Evolutionary conservation across 73 alveolate genomes (phyloP).

Genomic region (Paramecium octaurelia): DNA sequence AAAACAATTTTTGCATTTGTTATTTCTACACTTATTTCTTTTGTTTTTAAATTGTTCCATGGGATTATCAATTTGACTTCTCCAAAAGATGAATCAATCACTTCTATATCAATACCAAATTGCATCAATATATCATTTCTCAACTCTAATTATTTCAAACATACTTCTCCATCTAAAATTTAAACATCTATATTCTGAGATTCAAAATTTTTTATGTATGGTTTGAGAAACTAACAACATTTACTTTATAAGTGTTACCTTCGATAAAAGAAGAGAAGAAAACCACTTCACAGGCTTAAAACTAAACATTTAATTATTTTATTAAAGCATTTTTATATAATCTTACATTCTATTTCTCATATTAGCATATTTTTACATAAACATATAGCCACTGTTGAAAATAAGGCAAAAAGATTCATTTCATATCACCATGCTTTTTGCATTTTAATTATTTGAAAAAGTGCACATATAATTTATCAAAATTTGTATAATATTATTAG

Average conservation of each 20-base stretch:
- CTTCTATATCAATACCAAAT: slow-evolving; percentile 13
- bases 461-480: background rate
- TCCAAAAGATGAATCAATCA: slow-evolving; percentile 35
- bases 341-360: background rate
- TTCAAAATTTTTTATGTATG: slow-evolving; percentile 21
- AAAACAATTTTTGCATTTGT: slow-evolving; percentile 17
- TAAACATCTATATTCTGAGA: background rate
- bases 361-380: background rate
- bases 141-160: slow-evolving; percentile 39
- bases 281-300: slow-evolving; percentile 42
- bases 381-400: background rate
- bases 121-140: slow-evolving; percentile 28
- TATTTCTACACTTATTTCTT: slow-evolving; percentile 9
- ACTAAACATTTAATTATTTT: background rate
- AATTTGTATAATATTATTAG: background rate
- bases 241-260: background rate
- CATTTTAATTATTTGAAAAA: too few species aligned
- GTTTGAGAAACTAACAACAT: background rate
- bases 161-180: slow-evolving; percentile 12
- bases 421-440: background rate
- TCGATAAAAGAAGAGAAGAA: slow-evolving; percentile 13
- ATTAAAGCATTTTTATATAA: background rate
- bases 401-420: background rate
- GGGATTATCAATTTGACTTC: slow-evolving; percentile 3
- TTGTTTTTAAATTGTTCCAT: slow-evolving; percentile 22